Evolutionary conservation across 2,329 filamentous ascomycete genomes (phyloP).

Genomic region (Fusarium papillatum): DNA sequence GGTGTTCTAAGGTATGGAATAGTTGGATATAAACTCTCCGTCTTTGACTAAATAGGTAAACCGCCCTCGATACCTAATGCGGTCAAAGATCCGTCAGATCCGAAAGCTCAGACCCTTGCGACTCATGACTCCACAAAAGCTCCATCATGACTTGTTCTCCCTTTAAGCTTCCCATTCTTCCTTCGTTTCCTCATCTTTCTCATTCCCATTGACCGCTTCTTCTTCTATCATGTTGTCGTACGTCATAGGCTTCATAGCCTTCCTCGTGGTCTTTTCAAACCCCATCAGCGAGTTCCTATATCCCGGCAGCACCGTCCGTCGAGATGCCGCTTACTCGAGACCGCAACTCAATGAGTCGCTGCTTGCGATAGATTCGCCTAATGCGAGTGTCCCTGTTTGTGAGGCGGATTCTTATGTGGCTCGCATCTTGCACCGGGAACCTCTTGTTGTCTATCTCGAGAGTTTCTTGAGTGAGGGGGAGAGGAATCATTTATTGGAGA

Average conservation of each 20-base stretch:
- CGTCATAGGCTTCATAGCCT: constrained; percentile 55
- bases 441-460: constrained; percentile 67
- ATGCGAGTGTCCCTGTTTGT: constrained; percentile 54
- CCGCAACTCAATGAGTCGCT: constrained; percentile 65
- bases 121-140: constrained; percentile 7
- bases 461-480: constrained; percentile 62
- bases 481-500: constrained; percentile 61
- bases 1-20: background rate
- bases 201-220: background rate
- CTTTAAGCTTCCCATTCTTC: background rate
- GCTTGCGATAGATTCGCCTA: constrained; percentile 60
- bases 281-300: constrained; percentile 57
- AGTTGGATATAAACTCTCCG: background rate
- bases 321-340: constrained; percentile 49
- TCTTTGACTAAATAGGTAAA: background rate
- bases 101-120: constrained; percentile 20
- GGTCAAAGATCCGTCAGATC: constrained; percentile 14
- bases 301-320: constrained; percentile 29
- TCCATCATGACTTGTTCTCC: constrained; percentile 21
- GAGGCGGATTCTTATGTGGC: constrained; percentile 58
- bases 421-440: constrained; percentile 62
- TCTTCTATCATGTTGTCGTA: constrained; percentile 58
- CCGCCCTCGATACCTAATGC: background rate
- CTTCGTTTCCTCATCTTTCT: background rate
- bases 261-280: constrained; percentile 59